Evolutionary conservation across 179 eudicot species (phyloP).

Genomic region (Drosera spatulata): DNA sequence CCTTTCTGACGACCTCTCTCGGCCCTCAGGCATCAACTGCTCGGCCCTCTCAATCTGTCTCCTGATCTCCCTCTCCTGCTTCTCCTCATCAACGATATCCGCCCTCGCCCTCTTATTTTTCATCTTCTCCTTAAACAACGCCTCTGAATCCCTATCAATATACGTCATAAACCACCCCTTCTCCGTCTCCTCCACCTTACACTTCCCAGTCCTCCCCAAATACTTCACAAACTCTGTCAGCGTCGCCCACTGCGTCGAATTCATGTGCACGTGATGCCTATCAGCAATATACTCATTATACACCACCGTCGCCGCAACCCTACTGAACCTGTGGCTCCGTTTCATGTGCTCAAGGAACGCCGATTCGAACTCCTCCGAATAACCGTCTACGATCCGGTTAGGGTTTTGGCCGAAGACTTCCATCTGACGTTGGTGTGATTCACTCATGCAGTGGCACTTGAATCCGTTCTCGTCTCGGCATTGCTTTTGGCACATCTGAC

Average conservation of each 20-base stretch:
- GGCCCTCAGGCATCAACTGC: conserved; percentile 16
- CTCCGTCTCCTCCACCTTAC: conserved; percentile 80
- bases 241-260: conserved; percentile 76
- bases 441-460: conserved; percentile 43
- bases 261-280: conserved; percentile 81
- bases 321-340: conserved; percentile 65
- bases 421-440: conserved; percentile 88
- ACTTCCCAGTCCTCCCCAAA: conserved; percentile 65
- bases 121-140: conserved; percentile 31
- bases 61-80: conserved; percentile 66
- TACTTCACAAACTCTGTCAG: conserved; percentile 79
- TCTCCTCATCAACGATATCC: conserved; percentile 55
- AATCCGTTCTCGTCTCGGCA: too few species aligned
- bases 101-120: conserved; percentile 70
- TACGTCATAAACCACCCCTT: conserved; percentile 91
- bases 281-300: conserved; percentile 28
- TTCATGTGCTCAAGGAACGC: conserved; percentile 76
- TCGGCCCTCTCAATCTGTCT: conserved; percentile 71
- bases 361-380: conserved; percentile 66
- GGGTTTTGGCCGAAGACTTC: conserved; percentile 79
- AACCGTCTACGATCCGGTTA: conserved; percentile 57
- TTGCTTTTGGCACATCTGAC: conserved; percentile 15
- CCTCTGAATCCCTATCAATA: conserved; percentile 37
- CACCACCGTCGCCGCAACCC: conserved; percentile 63
- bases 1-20: conserved; percentile 5